phyloP scores from a whole-genome alignment of 163 green algal species.

The Dunaliella salina region DNA sequence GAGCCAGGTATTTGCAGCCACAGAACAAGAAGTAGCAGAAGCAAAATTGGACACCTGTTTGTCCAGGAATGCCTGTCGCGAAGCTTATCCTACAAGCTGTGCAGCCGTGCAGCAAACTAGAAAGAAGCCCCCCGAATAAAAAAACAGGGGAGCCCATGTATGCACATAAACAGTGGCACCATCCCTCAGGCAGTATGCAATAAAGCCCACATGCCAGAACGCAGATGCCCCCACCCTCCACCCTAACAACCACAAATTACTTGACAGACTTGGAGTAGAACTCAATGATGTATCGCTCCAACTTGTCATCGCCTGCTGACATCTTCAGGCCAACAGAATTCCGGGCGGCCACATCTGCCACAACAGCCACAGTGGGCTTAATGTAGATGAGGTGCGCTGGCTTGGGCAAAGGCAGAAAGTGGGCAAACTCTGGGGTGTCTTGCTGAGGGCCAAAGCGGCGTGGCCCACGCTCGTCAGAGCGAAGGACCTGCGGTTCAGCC shows the following conservation, averaged over 20 bases:
- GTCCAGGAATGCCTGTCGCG: too few species aligned
- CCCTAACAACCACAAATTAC: constrained; percentile 7
- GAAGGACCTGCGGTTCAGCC: neutral
- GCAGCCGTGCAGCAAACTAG: neutral
- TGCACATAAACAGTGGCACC: neutral
- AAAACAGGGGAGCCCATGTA: neutral
- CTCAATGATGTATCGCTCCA: constrained; percentile 59
- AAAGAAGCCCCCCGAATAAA: neutral
- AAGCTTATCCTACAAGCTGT: neutral
- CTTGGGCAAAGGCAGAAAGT: constrained; percentile 58
- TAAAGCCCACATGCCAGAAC: too few species aligned
- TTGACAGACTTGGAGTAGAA: constrained; percentile 42
- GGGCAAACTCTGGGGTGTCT: constrained; percentile 36
- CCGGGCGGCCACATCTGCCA: constrained; percentile 38
- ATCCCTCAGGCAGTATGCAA: neutral
- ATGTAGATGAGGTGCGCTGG: constrained; percentile 56
- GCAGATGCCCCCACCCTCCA: too few species aligned
- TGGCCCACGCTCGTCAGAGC: constrained; percentile 5
- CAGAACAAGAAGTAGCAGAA: too few species aligned
- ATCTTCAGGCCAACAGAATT: constrained; percentile 54
- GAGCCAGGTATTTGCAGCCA: too few species aligned
- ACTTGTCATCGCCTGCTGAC: constrained; percentile 43
- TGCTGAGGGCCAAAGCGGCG: neutral
- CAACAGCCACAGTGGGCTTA: constrained; percentile 59
- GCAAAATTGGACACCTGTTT: too few species aligned